Conservation (phyloP, 805 yeast species). For the Pichia ethanolica region DNA sequence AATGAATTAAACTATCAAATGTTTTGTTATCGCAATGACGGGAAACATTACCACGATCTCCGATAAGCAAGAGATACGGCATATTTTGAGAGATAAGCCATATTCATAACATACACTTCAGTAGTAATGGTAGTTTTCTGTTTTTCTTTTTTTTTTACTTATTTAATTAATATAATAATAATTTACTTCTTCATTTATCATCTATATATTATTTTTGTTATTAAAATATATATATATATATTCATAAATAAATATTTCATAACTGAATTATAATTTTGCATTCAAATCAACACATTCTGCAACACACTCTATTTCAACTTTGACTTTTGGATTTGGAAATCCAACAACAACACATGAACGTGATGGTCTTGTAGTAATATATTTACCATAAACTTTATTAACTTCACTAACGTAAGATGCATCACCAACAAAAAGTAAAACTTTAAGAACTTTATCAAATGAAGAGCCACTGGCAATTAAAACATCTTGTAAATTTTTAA, state of each 20-base stretch:
- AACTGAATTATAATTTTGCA: conserved; percentile 1
- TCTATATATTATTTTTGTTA: not conserved
- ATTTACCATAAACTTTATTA: conserved; percentile 39
- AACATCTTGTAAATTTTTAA: conserved; percentile 35
- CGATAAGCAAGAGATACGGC: too few species aligned
- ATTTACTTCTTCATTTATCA: too few species aligned
- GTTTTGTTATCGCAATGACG: too few species aligned
- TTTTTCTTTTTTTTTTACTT: too few species aligned
- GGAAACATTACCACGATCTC: too few species aligned
- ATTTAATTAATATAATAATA: too few species aligned
- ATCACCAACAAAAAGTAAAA: conserved; percentile 40
- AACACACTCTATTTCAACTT: conserved; percentile 39
- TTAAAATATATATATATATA: not conserved
- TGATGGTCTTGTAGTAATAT: conserved; percentile 45
- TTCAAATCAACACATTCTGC: conserved; percentile 2
- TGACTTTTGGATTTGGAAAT: conserved; percentile 40
- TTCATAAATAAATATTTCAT: not conserved
- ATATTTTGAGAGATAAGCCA: too few species aligned
- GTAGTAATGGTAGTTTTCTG: too few species aligned
- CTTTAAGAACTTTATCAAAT: conserved; percentile 40
- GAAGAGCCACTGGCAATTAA: conserved; percentile 39
- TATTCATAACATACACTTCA: too few species aligned
- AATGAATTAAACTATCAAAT: too few species aligned
- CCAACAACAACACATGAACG: conserved; percentile 45
- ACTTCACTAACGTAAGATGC: conserved; percentile 35